Conservation (phyloP, 495 filamentous ascomycete genomes). For the Rhypophila decipiens region DNA sequence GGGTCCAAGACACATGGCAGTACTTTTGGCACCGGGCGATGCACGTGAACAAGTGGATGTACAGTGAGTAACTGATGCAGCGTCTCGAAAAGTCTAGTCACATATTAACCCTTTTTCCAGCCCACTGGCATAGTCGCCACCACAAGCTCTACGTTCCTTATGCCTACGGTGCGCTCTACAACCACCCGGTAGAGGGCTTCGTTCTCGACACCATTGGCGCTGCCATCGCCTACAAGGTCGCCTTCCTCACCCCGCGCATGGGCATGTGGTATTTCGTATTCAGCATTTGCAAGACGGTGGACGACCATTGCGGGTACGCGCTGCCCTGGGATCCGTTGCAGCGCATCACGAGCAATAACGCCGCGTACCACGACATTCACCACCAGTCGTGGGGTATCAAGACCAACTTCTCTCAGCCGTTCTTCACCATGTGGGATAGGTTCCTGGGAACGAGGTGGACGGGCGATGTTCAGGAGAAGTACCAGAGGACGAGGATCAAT, state of each 20-base stretch:
- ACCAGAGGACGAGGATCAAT: slow-evolving; percentile 31
- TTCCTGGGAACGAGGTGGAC: slow-evolving; percentile 66
- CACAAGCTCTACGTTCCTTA: slow-evolving; percentile 96
- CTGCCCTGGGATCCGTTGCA: slow-evolving; percentile 94
- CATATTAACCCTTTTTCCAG: slow-evolving; percentile 35
- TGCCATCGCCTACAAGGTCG: slow-evolving; percentile 68
- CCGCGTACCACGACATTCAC: slow-evolving; percentile 93
- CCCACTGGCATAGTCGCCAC: slow-evolving; percentile 86
- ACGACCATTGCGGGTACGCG: slow-evolving; percentile 95
- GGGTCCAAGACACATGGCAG: slow-evolving; percentile 87
- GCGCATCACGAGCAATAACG: slow-evolving; percentile 84
- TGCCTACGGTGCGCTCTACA: slow-evolving; percentile 94
- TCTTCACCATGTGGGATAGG: slow-evolving; percentile 82
- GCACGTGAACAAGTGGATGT: slow-evolving; percentile 94
- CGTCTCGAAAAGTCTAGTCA: background rate
- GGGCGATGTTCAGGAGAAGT: slow-evolving; percentile 45
- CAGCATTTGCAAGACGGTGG: slow-evolving; percentile 89
- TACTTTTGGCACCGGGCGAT: slow-evolving; percentile 93
- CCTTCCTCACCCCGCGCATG: slow-evolving; percentile 71
- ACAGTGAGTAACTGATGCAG: slow-evolving; percentile 56
- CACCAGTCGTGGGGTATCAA: slow-evolving; percentile 99
- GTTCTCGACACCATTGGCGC: slow-evolving; percentile 86
- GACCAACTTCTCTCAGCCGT: slow-evolving; percentile 69
- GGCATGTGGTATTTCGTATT: slow-evolving; percentile 78
- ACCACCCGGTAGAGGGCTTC: slow-evolving; percentile 89